Conservation (phyloP, 1,284 basidiomycete genomes). For the Mycosarcoma maydis region DNA sequence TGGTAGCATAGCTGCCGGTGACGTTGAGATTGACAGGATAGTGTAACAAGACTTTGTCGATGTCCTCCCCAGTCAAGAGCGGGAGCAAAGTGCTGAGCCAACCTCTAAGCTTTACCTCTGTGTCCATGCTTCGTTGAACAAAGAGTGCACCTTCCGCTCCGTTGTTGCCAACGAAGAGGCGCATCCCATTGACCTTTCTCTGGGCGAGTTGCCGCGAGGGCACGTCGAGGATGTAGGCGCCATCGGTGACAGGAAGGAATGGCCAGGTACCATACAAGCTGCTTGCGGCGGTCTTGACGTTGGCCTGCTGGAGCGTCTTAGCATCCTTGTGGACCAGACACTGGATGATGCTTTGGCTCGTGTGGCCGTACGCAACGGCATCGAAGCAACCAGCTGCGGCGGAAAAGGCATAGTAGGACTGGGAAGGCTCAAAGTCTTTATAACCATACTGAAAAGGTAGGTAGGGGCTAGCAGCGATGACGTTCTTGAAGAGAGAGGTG, state of each 20-base stretch:
- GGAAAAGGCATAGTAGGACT: slow-evolving; percentile 31
- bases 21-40: slow-evolving; percentile 23
- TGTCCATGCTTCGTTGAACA: slow-evolving; percentile 15
- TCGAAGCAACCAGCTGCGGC: slow-evolving; percentile 26
- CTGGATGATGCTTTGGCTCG: slow-evolving; percentile 16
- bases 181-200: slow-evolving; percentile 22
- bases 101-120: slow-evolving; percentile 9
- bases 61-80: slow-evolving; percentile 12
- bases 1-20: slow-evolving; percentile 21
- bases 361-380: slow-evolving; percentile 19
- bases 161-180: slow-evolving; percentile 33
- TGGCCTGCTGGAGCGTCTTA: slow-evolving; percentile 18
- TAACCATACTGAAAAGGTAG: slow-evolving; percentile 25
- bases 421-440: slow-evolving; percentile 28
- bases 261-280: slow-evolving; percentile 22
- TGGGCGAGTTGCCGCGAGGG: slow-evolving; percentile 16
- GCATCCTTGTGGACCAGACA: slow-evolving; percentile 22
- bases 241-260: slow-evolving; percentile 38
- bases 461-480: slow-evolving; percentile 34
- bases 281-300: slow-evolving; percentile 22
- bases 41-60: slow-evolving; percentile 14
- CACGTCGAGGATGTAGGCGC: slow-evolving; percentile 9
- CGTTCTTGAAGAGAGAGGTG: slow-evolving; percentile 25
- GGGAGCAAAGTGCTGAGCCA: slow-evolving; percentile 25
- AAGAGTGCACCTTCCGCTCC: slow-evolving; percentile 26